Percentiles rank a stretch among this genome's conserved stretches.
These are phyloP conservation scores for Amesomyces nigricolor DNA, from an alignment of 2,329 filamentous ascomycete species.

Conservation along the genomic window DNA sequence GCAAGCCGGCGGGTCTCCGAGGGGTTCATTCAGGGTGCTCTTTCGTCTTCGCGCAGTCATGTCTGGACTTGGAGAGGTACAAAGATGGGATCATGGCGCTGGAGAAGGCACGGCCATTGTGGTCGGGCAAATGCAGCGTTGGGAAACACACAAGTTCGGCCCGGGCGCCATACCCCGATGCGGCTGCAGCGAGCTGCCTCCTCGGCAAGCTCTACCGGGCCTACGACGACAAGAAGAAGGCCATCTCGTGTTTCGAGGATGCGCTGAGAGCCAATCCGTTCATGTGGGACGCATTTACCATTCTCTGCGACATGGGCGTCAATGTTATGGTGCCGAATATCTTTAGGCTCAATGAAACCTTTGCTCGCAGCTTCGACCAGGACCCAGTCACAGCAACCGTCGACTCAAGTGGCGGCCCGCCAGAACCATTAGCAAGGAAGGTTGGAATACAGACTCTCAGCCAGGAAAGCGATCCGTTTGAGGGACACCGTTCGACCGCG, in stretches of 20 bases:
- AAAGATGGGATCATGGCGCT: conserved; percentile 77
- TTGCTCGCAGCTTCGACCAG: conserved; percentile 44
- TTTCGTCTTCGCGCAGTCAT: conserved; percentile 88
- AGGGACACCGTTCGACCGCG: conserved; percentile 37
- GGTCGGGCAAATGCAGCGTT: conserved; percentile 69
- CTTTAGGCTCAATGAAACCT: conserved; percentile 64
- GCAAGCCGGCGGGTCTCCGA: conserved; percentile 63
- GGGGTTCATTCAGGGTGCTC: conserved; percentile 78
- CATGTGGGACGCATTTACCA: conserved; percentile 95
- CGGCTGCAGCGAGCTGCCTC: conserved; percentile 74
- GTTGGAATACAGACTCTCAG: conserved; percentile 35
- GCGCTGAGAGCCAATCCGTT: conserved; percentile 86
- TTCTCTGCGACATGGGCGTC: conserved; percentile 80
- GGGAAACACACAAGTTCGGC: conserved; percentile 76
- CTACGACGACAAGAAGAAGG: conserved; percentile 76
- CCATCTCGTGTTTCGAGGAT: conserved; percentile 81
- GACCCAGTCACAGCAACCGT: conserved; percentile 30
- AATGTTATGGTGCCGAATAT: conserved; percentile 78
- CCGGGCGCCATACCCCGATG: conserved; percentile 72
- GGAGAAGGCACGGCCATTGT: conserved; percentile 73
- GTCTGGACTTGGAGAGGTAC: conserved; percentile 69
- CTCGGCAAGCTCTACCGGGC: conserved; percentile 82
- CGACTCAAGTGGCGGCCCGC: conserved; percentile 36
- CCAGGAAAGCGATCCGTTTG: conserved; percentile 47
- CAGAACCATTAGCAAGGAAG: conserved; percentile 41